phyloP scores from a whole-genome alignment of 2,329 filamentous ascomycete genomes.

The Ophiostoma sp. region DNA sequence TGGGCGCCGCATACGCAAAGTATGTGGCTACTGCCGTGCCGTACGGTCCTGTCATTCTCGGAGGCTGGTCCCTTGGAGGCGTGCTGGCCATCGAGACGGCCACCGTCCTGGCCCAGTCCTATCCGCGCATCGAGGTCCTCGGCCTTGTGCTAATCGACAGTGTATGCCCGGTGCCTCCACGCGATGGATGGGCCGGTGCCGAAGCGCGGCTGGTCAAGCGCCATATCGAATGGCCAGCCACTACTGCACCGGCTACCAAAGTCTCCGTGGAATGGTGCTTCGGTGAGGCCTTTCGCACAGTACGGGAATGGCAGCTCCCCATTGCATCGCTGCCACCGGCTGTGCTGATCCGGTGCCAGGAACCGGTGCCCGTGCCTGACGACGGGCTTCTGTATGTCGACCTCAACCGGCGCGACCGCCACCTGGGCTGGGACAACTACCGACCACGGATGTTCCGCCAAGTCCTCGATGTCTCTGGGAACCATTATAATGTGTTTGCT shows the following conservation, averaged over 20 bases:
- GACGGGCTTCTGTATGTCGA: slow-evolving; percentile 37
- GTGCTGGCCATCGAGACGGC: slow-evolving; percentile 48
- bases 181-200: slow-evolving; percentile 17
- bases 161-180: slow-evolving; percentile 33
- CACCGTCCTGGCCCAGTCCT: slow-evolving; percentile 35
- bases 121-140: slow-evolving; percentile 36
- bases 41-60: slow-evolving; percentile 43
- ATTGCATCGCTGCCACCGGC: slow-evolving; percentile 35
- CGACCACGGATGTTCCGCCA: slow-evolving; percentile 40
- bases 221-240: slow-evolving; percentile 29
- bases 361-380: slow-evolving; percentile 35
- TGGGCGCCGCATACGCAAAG: slow-evolving; percentile 46
- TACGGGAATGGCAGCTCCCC: slow-evolving; percentile 34
- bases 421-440: slow-evolving; percentile 48
- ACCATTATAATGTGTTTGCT: slow-evolving; percentile 48
- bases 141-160: slow-evolving; percentile 52
- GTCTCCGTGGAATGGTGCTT: slow-evolving; percentile 37
- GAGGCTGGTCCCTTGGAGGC: slow-evolving; percentile 54
- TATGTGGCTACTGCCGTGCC: slow-evolving; percentile 40
- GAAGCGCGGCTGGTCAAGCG: slow-evolving; percentile 30
- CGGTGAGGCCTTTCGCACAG: slow-evolving; percentile 39
- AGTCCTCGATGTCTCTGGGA: slow-evolving; percentile 45
- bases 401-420: slow-evolving; percentile 37
- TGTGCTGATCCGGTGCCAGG: slow-evolving; percentile 43
- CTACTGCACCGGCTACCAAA: slow-evolving; percentile 31